Evolutionary conservation across 345 rosid species (phyloP), one percentile per base, ranked within the genome.

Genomic region (Rubroshorea leprosula): DNA sequence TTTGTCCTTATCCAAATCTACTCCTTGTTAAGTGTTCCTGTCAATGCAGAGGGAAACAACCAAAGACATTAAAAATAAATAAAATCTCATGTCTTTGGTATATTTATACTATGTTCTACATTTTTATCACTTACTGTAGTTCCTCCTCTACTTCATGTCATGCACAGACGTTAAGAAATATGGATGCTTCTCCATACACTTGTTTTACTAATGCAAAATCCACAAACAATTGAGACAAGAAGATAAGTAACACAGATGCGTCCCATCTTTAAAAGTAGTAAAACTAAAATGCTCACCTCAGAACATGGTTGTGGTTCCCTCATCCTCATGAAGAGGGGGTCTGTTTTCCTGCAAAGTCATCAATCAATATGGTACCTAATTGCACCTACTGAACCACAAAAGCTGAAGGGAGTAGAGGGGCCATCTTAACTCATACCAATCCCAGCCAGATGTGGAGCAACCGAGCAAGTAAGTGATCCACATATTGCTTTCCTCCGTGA

Each of bases 1-100:
- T 50, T 65, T 61, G 58, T 43, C 58, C 46, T 22, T 44, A 31
- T 64, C 50, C 23, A 29, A 18, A 62, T 70, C 72, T 39, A 38
- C 70, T 71, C 46, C 61, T 64, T 72, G 44, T 51, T 51, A 54
- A 71, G 47, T 62, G 44, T 65, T 77, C 74, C 64, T 77, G 82
- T 74, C 82, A 74, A 52, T 62, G 70, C 70, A 59, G 74, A 55
- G 75, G 85, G 78, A 74, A 80, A 80, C 80, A 72, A 65, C 68
- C 56, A 53, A 65, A 61, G 44, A 63, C 35, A 51, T 65, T 27
- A 16, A 68, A 55, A 63, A 58, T 63, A 57, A 55, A 54, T n/a
- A 43, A 54, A 45, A 60, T 20, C 44, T 29, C 52, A 16, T 31
- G 49, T 46, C 75, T 29, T 60, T 49, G 48, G 51, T 48, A 39